Evolutionary conservation across 2,329 filamentous ascomycete genomes (phyloP).

Genomic region (Aspergillus puulaauensis): DNA sequence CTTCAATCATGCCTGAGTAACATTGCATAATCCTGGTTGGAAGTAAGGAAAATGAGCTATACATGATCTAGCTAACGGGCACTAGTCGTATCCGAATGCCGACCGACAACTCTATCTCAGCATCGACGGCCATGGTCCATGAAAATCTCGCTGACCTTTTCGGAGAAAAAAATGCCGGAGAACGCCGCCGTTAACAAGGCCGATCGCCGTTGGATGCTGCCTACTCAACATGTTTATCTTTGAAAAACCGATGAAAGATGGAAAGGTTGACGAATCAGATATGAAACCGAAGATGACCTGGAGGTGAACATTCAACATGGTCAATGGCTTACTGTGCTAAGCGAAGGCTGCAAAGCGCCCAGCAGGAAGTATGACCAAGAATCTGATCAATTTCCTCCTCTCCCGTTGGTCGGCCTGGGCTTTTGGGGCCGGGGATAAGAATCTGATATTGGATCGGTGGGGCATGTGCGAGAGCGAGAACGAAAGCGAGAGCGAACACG

Average conservation of each 20-base stretch:
- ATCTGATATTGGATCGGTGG: constrained; percentile 14
- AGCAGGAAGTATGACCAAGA: background rate
- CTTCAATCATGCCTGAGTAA: background rate
- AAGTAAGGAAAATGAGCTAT: background rate
- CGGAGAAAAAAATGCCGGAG: background rate
- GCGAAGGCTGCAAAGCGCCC: background rate
- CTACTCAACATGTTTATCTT: background rate
- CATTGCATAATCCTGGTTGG: background rate
- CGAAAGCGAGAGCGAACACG: constrained; percentile 30
- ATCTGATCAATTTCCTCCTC: background rate
- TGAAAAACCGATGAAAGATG: background rate
- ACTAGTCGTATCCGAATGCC: background rate
- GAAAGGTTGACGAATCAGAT: background rate
- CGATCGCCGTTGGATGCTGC: background rate
- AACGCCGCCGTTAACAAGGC: no score
- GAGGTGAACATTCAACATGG: no score
- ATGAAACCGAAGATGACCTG: background rate
- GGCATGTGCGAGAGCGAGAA: constrained; percentile 19
- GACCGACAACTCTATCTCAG: background rate
- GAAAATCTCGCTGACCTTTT: background rate
- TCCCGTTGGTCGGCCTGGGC: background rate
- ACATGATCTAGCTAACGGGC: background rate
- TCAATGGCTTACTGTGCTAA: no score
- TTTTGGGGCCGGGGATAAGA: background rate
- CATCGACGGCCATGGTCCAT: background rate